Evolutionary conservation across 2,329 filamentous ascomycete species (phyloP).

Genomic region (Xylariaceae sp.): DNA sequence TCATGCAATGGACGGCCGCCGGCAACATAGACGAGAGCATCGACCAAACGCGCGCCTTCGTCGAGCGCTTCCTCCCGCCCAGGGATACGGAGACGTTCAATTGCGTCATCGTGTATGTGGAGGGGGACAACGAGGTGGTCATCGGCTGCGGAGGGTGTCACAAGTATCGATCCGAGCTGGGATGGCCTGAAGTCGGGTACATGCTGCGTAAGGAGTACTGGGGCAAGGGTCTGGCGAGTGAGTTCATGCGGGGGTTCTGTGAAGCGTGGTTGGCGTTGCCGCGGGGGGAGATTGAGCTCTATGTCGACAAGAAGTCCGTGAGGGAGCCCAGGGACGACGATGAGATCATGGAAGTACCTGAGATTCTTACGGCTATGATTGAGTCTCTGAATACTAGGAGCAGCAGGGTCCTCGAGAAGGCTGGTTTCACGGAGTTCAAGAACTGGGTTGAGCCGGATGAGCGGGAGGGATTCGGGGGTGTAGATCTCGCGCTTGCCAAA

Average conservation of each 20-base stretch:
- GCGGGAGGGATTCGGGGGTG: constrained; percentile 12
- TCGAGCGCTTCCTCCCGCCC: constrained; percentile 43
- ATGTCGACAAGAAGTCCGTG: constrained; percentile 36
- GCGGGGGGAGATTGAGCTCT: constrained; percentile 40
- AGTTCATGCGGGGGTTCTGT: constrained; percentile 47
- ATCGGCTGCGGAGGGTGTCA: constrained; percentile 42
- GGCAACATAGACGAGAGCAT: constrained; percentile 41
- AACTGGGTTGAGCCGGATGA: constrained; percentile 34
- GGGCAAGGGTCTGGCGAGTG: constrained; percentile 53
- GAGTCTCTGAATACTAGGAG: constrained; percentile 48
- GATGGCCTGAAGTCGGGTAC: constrained; percentile 57
- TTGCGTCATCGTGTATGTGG: constrained; percentile 40
- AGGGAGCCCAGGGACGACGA: constrained; percentile 12
- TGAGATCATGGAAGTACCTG: constrained; percentile 31
- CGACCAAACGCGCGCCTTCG: constrained; percentile 38
- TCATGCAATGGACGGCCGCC: constrained; percentile 54
- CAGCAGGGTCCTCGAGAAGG: constrained; percentile 51
- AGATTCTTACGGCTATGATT: constrained; percentile 44
- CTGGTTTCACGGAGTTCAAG: constrained; percentile 47
- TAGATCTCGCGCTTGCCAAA: constrained; percentile 11
- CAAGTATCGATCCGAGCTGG: constrained; percentile 33
- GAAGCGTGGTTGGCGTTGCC: constrained; percentile 46
- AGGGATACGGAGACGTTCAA: constrained; percentile 50
- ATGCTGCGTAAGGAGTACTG: constrained; percentile 49
- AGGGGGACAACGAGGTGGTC: constrained; percentile 40